Percentiles rank a stretch among this genome's conserved stretches.
Conservation (phyloP, 805 yeast species). For the Wickerhamomyces rabaulensis region DNA sequence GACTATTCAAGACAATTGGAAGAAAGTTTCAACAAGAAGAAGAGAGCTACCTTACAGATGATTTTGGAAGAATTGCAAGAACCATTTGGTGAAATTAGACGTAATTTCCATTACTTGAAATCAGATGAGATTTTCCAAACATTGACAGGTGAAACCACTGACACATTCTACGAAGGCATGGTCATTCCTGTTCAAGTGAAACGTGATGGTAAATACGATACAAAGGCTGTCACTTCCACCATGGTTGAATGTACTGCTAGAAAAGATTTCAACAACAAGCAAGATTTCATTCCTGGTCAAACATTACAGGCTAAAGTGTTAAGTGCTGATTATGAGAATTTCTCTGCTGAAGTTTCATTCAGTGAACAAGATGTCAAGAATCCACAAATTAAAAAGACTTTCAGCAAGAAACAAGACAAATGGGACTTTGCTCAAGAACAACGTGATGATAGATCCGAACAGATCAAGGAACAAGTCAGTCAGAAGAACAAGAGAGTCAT, state of each 20-base stretch:
- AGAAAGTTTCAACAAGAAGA: slow-evolving; percentile 63
- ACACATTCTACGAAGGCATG: slow-evolving; percentile 60
- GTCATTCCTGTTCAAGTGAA: slow-evolving; percentile 72
- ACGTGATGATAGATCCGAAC: slow-evolving; percentile 54
- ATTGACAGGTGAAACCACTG: slow-evolving; percentile 81
- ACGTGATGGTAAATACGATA: slow-evolving; percentile 47
- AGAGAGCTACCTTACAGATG: slow-evolving; percentile 74
- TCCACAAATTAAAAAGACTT: slow-evolving; percentile 30
- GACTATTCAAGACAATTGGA: slow-evolving; percentile 90
- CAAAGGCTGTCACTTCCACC: slow-evolving; percentile 45
- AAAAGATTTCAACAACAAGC: slow-evolving; percentile 40
- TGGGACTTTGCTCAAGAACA: slow-evolving; percentile 82
- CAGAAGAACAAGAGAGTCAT: slow-evolving; percentile 70
- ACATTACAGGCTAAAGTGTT: slow-evolving; percentile 81
- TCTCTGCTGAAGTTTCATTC: slow-evolving; percentile 72
- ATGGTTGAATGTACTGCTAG: slow-evolving; percentile 58
- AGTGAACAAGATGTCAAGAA: slow-evolving; percentile 57
- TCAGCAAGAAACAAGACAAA: slow-evolving; percentile 50
- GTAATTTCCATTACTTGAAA: slow-evolving; percentile 58
- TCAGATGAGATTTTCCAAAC: slow-evolving; percentile 76
- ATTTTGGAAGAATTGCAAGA: slow-evolving; percentile 82
- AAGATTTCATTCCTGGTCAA: slow-evolving; percentile 57
- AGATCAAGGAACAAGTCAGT: slow-evolving; percentile 57
- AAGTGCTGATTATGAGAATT: slow-evolving; percentile 65
- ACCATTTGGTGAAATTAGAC: slow-evolving; percentile 83